phyloP scores from a whole-genome alignment of 2,329 filamentous ascomycete species.

The Amesomyces nigricolor region DNA sequence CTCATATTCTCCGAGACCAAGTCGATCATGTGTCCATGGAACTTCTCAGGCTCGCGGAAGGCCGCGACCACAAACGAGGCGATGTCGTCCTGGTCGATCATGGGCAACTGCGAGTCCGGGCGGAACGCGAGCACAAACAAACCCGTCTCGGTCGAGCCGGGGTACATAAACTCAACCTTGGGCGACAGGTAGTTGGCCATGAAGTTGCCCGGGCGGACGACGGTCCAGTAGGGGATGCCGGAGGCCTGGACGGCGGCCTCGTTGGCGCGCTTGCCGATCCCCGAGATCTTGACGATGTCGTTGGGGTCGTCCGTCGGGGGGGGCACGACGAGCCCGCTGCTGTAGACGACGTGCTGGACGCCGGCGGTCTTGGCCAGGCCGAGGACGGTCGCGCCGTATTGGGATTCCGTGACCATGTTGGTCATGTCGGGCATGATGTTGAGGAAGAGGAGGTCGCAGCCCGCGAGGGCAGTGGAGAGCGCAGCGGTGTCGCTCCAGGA shows the following conservation, averaged over 20 bases:
- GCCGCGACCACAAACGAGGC: constrained; percentile 41
- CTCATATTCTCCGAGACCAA: constrained; percentile 11
- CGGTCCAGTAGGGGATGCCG: constrained; percentile 41
- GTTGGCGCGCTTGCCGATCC: constrained; percentile 36
- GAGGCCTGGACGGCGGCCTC: constrained; percentile 35
- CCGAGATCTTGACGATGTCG: not conserved
- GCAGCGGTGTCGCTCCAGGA: constrained; percentile 31
- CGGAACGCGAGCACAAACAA: constrained; percentile 35
- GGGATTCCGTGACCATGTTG: constrained; percentile 29
- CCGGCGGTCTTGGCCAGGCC: constrained; percentile 35
- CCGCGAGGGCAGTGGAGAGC: constrained; percentile 29
- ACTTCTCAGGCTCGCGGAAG: constrained; percentile 26
- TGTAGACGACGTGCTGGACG: constrained; percentile 35
- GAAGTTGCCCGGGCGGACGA: constrained; percentile 47
- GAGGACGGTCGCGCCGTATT: constrained; percentile 31
- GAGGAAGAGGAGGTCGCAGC: constrained; percentile 32
- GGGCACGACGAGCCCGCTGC: constrained; percentile 29
- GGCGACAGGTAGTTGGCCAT: constrained; percentile 45
- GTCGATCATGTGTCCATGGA: constrained; percentile 10
- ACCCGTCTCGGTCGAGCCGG: constrained; percentile 35
- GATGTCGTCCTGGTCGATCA: constrained; percentile 44
- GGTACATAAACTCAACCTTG: constrained; percentile 34
- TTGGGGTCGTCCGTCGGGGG: constrained; percentile 1
- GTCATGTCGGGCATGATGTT: constrained; percentile 31
- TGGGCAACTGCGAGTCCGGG: constrained; percentile 34